Percentiles rank a stretch among this genome's conserved stretches.
These are phyloP conservation scores for Saccharomyces pastorianus DNA, from an alignment of 1,139 yeast species.

Conservation along the genomic window DNA sequence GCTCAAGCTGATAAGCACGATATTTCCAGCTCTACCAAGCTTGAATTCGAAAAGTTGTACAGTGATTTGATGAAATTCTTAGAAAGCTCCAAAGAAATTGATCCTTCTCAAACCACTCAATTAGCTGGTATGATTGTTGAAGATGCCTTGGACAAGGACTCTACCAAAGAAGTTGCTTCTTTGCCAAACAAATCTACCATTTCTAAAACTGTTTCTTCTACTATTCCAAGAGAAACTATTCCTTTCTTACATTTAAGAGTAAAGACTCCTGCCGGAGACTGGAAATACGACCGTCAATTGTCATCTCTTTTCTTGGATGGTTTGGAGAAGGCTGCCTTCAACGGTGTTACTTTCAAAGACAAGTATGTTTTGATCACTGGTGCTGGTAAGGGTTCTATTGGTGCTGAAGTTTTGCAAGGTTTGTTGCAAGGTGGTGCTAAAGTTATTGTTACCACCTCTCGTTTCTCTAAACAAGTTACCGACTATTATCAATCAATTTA, in stretches of 20 bases:
- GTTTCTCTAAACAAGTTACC: conserved; percentile 89
- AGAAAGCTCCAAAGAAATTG: conserved; percentile 59
- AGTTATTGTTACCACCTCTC: conserved; percentile 90
- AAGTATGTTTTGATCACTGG: conserved; percentile 91
- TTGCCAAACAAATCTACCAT: conserved; percentile 64
- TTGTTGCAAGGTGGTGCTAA: conserved; percentile 96
- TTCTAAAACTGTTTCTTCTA: conserved; percentile 63
- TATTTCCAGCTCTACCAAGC: conserved; percentile 50
- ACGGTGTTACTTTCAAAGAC: conserved; percentile 84
- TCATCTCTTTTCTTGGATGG: conserved; percentile 80
- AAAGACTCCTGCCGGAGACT: conserved; percentile 60
- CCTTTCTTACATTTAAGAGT: conserved; percentile 91
- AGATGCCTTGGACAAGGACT: conserved; percentile 46
- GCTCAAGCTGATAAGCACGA: conserved; percentile 44
- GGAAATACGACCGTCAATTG: conserved; percentile 77
- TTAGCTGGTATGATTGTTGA: conserved; percentile 33
- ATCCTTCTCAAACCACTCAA: conserved; percentile 36
- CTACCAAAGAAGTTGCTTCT: conserved; percentile 78
- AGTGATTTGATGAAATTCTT: conserved; percentile 69
- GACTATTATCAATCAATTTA: conserved; percentile 92
- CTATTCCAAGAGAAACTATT: conserved; percentile 74
- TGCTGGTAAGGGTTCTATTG: conserved; percentile 98
- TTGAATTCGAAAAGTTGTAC: conserved; percentile 75
- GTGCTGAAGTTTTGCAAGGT: conserved; percentile 94
- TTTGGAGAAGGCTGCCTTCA: conserved; percentile 84